A percentile compares a stretch with the other conserved stretches of the same genome.
phyloP scores from a whole-genome alignment of 2,329 filamentous ascomycete genomes.

The Alternaria rosae region DNA sequence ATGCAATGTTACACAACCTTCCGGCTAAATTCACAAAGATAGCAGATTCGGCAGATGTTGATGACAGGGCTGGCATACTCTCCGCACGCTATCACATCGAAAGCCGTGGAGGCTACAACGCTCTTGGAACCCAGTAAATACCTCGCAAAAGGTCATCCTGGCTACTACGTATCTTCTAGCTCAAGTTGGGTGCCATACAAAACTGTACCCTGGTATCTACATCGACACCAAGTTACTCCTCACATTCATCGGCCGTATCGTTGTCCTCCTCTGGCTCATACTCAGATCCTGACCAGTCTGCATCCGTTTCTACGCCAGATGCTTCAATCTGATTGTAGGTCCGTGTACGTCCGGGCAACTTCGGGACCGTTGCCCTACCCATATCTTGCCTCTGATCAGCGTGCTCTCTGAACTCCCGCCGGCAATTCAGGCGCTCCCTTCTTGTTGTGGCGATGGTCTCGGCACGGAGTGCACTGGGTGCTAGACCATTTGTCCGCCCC shows the following conservation, averaged over 20 bases:
- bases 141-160: background rate
- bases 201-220: background rate
- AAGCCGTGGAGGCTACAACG: background rate
- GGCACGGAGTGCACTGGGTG: background rate
- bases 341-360: background rate
- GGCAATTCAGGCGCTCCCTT: background rate
- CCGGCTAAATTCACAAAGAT: conserved; percentile 1
- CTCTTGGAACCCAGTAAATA: background rate
- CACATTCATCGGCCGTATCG: background rate
- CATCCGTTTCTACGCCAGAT: background rate
- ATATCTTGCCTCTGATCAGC: background rate
- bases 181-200: background rate
- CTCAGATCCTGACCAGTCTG: background rate
- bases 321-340: background rate
- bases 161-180: background rate
- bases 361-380: background rate
- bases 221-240: background rate
- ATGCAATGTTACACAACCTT: conserved; percentile 12
- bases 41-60: background rate
- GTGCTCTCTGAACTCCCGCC: background rate
- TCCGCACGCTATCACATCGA: background rate
- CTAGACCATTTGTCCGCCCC: background rate
- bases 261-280: background rate
- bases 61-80: background rate
- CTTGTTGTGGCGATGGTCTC: background rate